These are phyloP conservation scores for Backusella tuberculispora DNA, from an alignment of 192 early-diverging fungal genomes.

Conservation along the genomic window DNA sequence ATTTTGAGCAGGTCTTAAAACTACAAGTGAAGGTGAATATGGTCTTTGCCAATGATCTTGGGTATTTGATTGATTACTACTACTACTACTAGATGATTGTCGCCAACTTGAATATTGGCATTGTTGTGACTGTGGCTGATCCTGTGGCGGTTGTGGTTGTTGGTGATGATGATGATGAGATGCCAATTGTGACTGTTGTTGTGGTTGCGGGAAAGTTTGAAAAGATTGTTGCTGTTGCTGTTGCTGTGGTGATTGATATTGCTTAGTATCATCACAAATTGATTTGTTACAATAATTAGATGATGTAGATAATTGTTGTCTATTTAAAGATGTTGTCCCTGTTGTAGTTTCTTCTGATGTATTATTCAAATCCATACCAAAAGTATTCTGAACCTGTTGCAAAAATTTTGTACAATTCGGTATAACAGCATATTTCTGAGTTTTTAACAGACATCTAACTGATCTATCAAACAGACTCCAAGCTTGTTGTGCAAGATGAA, in stretches of 20 bases:
- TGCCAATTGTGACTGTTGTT: background rate
- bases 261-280: background rate
- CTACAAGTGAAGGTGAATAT: background rate
- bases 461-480: conserved; percentile 22
- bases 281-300: background rate
- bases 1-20: background rate
- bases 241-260: background rate
- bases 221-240: background rate
- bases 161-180: background rate
- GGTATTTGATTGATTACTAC: background rate
- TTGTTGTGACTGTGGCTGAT: background rate
- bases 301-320: background rate
- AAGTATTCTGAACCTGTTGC: conserved; percentile 17
- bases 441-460: background rate
- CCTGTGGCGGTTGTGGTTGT: background rate
- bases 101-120: background rate
- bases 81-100: background rate
- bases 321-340: background rate
- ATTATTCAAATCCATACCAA: background rate
- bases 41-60: background rate
- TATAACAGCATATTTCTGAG: conserved; percentile 9
- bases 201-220: background rate
- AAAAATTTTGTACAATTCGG: conserved; percentile 22
- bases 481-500: conserved; percentile 5
- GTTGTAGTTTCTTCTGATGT: background rate